Conservation (phyloP, 2,329 filamentous ascomycete species). For the Chrysoporthe puriensis region DNA sequence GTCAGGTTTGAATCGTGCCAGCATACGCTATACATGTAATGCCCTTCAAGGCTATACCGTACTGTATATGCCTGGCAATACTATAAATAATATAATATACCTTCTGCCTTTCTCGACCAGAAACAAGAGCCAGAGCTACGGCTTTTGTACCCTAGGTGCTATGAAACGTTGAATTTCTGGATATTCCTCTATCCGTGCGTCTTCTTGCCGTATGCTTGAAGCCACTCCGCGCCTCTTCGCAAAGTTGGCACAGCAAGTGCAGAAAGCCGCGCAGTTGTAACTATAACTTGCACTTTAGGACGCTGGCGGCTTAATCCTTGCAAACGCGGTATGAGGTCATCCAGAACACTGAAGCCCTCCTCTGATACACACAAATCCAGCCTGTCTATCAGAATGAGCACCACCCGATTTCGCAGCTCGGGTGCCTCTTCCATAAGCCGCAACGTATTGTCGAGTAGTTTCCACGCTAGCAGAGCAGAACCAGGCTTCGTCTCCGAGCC, state of each 20-base stretch:
- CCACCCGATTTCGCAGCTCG: neutral
- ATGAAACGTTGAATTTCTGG: neutral
- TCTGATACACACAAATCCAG: slow-evolving; percentile 13
- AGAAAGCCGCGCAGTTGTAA: neutral
- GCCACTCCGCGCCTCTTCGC: slow-evolving; percentile 2
- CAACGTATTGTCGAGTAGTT: neutral
- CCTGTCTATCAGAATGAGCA: slow-evolving; percentile 5
- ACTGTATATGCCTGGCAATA: too few species aligned
- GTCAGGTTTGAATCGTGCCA: too few species aligned
- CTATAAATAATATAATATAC: too few species aligned
- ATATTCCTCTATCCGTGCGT: neutral
- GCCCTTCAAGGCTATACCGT: too few species aligned
- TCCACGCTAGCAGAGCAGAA: slow-evolving; percentile 1
- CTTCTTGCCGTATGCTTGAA: neutral
- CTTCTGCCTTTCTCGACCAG: too few species aligned
- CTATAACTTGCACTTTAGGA: neutral
- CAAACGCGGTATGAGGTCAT: neutral
- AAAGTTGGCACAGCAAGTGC: neutral
- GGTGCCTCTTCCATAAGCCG: neutral
- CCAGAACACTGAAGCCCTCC: slow-evolving; percentile 6
- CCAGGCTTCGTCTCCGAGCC: neutral
- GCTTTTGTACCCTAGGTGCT: too few species aligned
- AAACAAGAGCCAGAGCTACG: too few species aligned
- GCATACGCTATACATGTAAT: too few species aligned
- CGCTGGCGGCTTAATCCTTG: neutral